A percentile compares a stretch with the other conserved stretches of the same genome.
Conservation (phyloP, 768 basidiomycete genomes). For the Lentinula raphanica region DNA sequence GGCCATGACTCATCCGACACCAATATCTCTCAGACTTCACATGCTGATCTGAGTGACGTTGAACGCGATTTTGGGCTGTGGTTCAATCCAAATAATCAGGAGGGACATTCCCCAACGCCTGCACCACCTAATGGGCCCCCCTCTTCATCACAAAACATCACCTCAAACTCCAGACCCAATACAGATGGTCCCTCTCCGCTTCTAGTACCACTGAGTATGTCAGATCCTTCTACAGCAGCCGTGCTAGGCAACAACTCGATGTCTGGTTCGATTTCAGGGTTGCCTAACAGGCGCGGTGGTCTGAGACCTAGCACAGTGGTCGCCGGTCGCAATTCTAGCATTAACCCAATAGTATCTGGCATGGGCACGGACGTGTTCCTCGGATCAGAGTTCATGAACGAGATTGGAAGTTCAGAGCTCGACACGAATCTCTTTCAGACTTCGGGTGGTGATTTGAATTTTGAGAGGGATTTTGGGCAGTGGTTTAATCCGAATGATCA, state of each 20-base stretch:
- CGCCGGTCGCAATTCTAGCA: neutral
- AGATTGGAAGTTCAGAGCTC: constrained; percentile 36
- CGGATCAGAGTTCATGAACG: constrained; percentile 44
- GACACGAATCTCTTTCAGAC: constrained; percentile 34
- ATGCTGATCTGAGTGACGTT: no score
- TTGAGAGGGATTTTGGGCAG: constrained; percentile 71
- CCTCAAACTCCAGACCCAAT: constrained; percentile 8
- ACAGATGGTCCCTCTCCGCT: constrained; percentile 5
- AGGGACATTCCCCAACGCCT: constrained; percentile 15
- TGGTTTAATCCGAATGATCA: constrained; percentile 63
- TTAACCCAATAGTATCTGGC: neutral
- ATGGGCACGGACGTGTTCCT: constrained; percentile 11
- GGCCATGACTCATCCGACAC: no score
- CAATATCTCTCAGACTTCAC: no score
- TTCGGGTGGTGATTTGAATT: constrained; percentile 46
- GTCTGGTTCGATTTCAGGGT: neutral
- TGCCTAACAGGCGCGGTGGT: neutral
- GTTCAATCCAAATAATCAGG: constrained; percentile 14
- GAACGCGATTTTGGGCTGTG: no score
- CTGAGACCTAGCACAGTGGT: neutral
- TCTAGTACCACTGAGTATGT: neutral
- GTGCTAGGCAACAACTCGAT: neutral
- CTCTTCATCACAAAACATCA: constrained; percentile 19
- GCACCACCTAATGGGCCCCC: neutral
- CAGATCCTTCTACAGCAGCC: neutral